Conservation (phyloP, 768 basidiomycete genomes). For the Chalciporus pseudorubinellus region DNA sequence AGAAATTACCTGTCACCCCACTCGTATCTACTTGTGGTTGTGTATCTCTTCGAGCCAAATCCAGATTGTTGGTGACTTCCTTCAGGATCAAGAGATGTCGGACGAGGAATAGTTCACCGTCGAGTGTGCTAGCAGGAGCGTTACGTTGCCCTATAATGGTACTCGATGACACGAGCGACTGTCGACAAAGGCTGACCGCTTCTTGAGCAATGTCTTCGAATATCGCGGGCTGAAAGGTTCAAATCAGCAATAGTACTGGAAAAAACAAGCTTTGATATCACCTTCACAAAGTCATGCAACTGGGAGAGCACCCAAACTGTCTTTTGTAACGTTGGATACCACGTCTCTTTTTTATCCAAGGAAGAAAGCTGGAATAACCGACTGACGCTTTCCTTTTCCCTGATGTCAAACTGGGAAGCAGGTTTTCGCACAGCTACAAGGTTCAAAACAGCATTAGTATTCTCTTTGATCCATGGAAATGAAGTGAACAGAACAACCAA, state of each 20-base stretch:
- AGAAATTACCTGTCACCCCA: conserved; percentile 58
- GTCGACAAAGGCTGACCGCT: conserved; percentile 76
- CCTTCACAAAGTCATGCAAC: conserved; percentile 90
- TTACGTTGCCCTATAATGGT: conserved; percentile 57
- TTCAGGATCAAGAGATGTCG: conserved; percentile 89
- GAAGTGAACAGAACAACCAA: conserved; percentile 33
- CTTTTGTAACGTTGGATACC: conserved; percentile 88
- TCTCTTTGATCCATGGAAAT: not conserved
- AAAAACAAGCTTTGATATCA: conserved; percentile 32
- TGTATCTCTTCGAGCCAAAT: conserved; percentile 51
- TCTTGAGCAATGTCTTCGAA: conserved; percentile 97
- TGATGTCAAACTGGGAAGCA: conserved; percentile 42
- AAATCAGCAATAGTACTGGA: conserved; percentile 2
- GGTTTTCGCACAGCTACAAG: conserved; percentile 47
- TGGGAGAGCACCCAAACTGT: conserved; percentile 91
- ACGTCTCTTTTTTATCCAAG: conserved; percentile 74
- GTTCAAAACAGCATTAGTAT: conserved; percentile 4
- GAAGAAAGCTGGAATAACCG: conserved; percentile 70
- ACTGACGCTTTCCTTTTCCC: conserved; percentile 69
- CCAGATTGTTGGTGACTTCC: conserved; percentile 79
- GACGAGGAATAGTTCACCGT: conserved; percentile 84
- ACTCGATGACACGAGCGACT: conserved; percentile 74
- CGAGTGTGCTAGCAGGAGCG: conserved; percentile 46
- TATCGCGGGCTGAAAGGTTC: conserved; percentile 73
- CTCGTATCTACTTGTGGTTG: conserved; percentile 44